phyloP scores from a whole-genome alignment of 2,329 filamentous ascomycete genomes.

The Ophiostoma perfectum region DNA sequence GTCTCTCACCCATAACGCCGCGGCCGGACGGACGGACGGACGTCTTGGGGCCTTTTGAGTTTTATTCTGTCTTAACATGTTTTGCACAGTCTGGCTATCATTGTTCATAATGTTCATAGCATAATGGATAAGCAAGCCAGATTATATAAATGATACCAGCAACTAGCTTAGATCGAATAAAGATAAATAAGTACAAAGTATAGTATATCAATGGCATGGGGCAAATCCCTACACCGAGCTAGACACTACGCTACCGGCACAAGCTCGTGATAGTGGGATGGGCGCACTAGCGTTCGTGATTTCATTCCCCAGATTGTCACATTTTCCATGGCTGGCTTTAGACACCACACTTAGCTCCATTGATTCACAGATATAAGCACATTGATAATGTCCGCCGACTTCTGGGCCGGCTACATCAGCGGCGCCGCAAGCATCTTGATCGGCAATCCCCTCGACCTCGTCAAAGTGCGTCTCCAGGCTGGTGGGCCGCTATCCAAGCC shows the following conservation, averaged over 20 bases:
- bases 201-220: neutral
- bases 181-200: neutral
- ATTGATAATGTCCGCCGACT: constrained; percentile 70
- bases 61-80: constrained; percentile 5
- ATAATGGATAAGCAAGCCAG: neutral
- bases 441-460: constrained; percentile 66
- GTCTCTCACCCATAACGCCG: no score
- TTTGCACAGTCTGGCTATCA: neutral
- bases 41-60: constrained; percentile 11
- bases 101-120: no score
- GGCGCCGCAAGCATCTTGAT: constrained; percentile 82
- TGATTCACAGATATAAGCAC: no score
- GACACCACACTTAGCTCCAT: neutral
- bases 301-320: neutral
- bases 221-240: neutral
- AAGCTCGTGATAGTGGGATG: constrained; percentile 11
- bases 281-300: neutral
- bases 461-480: constrained; percentile 79
- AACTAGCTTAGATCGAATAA: neutral
- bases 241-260: neutral
- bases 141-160: neutral
- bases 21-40: neutral
- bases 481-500: constrained; percentile 32
- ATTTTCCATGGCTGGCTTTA: neutral
- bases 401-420: constrained; percentile 88